These are phyloP conservation scores for Naganishia sp. DNA, from an alignment of 1,284 basidiomycete species.

Conservation along the genomic window DNA sequence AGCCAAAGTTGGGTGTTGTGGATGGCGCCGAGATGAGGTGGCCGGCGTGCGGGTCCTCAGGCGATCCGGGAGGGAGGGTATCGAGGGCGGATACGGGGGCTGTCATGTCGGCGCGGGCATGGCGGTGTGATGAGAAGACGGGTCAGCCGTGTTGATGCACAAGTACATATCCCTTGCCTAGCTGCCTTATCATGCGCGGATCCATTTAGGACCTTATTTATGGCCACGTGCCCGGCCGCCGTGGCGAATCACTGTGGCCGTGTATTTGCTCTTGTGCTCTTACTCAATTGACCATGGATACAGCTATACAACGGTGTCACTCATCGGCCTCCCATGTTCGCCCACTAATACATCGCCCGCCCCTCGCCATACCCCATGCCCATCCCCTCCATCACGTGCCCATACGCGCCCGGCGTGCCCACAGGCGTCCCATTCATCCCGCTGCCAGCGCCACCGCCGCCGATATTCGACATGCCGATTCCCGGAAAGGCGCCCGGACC, in stretches of 20 bases:
- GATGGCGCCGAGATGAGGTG: conserved; percentile 3
- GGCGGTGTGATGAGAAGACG: neutral
- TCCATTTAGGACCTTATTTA: no score
- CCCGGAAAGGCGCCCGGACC: conserved; percentile 20
- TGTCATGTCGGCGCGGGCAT: neutral
- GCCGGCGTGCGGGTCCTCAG: conserved; percentile 6
- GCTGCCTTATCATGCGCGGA: no score
- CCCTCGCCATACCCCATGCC: conserved; percentile 15
- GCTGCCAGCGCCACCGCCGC: neutral
- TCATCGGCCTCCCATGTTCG: neutral
- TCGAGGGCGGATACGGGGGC: conserved; percentile 13
- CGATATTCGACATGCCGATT: conserved; percentile 30
- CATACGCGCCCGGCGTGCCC: conserved; percentile 16
- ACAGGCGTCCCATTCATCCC: conserved; percentile 25
- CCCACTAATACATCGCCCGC: conserved; percentile 12
- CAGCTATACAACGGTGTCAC: no score
- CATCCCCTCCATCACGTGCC: conserved; percentile 21
- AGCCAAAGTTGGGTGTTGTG: conserved; percentile 3
- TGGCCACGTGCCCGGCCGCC: no score
- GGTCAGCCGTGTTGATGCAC: no score
- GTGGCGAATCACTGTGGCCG: no score
- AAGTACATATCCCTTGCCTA: no score
- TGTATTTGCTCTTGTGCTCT: no score
- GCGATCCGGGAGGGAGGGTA: conserved; percentile 15
- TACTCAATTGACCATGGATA: no score